These are phyloP conservation scores for Podospora pseudocomata DNA, from an alignment of 495 filamentous ascomycete genomes.

Conservation along the genomic window DNA sequence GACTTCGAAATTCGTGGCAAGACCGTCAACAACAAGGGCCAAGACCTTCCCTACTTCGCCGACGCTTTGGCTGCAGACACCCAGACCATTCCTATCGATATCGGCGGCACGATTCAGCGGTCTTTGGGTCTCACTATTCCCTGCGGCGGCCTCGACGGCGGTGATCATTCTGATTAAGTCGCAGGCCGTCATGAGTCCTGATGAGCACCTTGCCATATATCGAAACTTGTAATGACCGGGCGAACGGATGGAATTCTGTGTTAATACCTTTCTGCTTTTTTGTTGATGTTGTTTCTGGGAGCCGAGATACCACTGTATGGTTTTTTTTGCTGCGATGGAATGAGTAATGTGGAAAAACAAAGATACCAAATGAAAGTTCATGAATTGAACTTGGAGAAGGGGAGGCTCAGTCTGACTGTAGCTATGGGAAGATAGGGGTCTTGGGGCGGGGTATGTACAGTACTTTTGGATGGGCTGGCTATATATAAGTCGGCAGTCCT, in stretches of 20 bases:
- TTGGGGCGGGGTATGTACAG: background rate
- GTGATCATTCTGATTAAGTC: slow-evolving; percentile 2
- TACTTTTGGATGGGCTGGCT: background rate
- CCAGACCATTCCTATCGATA: slow-evolving; percentile 36
- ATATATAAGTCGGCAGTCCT: background rate
- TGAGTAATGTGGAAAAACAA: slow-evolving; percentile 11
- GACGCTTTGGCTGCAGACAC: slow-evolving; percentile 37
- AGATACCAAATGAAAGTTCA: slow-evolving; percentile 17
- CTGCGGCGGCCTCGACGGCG: slow-evolving; percentile 17
- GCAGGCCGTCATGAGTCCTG: background rate
- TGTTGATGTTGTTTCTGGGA: slow-evolving; percentile 10
- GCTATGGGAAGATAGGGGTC: background rate
- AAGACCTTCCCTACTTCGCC: slow-evolving; percentile 60
- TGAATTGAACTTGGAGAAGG: background rate
- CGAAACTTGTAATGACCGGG: slow-evolving; percentile 7
- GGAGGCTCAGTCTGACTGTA: background rate
- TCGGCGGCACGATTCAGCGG: slow-evolving; percentile 29
- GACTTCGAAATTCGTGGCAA: slow-evolving; percentile 59
- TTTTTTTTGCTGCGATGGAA: slow-evolving; percentile 1
- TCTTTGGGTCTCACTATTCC: slow-evolving; percentile 19
- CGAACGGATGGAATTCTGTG: background rate
- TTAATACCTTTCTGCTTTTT: slow-evolving; percentile 5
- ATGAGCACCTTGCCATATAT: background rate
- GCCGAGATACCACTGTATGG: background rate
- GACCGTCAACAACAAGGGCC: slow-evolving; percentile 54